phyloP scores from a whole-genome alignment of 257 asterid genomes.

The Jacaranda mimosifolia region DNA sequence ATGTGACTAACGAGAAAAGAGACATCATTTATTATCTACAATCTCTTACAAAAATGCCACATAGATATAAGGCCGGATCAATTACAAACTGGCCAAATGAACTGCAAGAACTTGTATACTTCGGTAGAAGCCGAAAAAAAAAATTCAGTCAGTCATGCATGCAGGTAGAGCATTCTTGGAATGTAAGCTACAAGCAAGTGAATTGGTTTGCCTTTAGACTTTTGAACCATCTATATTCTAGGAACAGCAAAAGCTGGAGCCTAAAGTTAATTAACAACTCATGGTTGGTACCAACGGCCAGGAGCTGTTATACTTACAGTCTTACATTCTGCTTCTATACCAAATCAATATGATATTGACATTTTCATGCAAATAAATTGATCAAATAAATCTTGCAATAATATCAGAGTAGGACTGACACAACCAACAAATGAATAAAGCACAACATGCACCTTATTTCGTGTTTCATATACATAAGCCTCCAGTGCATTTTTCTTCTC shows the following conservation, averaged over 20 bases:
- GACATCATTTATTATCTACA: slow-evolving; percentile 1
- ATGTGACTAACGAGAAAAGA: not conserved
- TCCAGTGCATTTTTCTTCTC: slow-evolving; percentile 94
- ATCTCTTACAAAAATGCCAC: slow-evolving; percentile 8
- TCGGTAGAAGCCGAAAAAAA: not conserved
- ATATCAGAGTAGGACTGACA: slow-evolving; percentile 16
- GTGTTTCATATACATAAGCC: slow-evolving; percentile 92
- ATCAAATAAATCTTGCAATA: not conserved
- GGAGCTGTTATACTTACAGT: not conserved
- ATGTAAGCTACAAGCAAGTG: slow-evolving; percentile 7
- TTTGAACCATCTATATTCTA: not conserved
- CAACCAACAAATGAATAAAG: not conserved
- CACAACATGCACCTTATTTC: slow-evolving; percentile 74
- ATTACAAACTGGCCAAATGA: not conserved
- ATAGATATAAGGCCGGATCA: not conserved
- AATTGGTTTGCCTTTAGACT: slow-evolving; percentile 9
- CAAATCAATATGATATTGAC: slow-evolving; percentile 11
- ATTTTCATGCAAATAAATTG: slow-evolving; percentile 28
- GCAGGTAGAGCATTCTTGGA: not conserved
- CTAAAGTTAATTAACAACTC: not conserved
- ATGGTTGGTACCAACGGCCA: not conserved
- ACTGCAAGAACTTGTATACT: not conserved
- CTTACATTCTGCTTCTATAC: not conserved
- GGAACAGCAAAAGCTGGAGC: not conserved
- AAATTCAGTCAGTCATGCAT: not conserved